Base-by-base conservation (phyloP, 2,329 filamentous ascomycete genomes). In the Botrytis elliptica region DNA sequence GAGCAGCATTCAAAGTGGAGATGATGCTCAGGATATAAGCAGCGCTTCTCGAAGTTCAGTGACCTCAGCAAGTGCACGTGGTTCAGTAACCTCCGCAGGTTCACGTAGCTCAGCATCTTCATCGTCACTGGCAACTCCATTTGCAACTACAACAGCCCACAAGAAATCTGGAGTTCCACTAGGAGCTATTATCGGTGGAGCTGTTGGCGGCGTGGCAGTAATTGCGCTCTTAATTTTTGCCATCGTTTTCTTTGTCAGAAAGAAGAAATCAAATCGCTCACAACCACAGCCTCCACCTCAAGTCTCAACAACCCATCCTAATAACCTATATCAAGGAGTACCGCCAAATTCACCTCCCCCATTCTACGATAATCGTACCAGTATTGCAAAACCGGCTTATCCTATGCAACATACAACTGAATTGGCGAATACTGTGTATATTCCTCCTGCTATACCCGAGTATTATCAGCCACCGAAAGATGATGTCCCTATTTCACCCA, bases 121-220 rank as follows among this genome's bases (percentile, higher is more conserved):
- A 33, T 69, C 36, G 49, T 40, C 33, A 40, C 36, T 40, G 18
- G 36, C 44, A 59, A 33, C 25, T 59, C 52, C 52, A 44, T 14
- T 40, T 22, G 52, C 49, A 44, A 62, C 20, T n/a, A 16, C 55
- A 60, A 18, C 10, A 38, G 46, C 33, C 4, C 40, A 46, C 9
- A 70, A 70, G 14, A 70, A 63, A 70, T 70, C 40, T 5, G 33
- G 68, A 29, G 22, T 46, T 36, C 55, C 55, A n/a, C 55, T 62
- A 25, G 68, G 57, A 44, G 68, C 68, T 2, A 70, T 70, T 20
- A 70, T 70, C 22, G 40, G 40, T 46, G 55, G 38, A 70, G 55
- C 36, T 36, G 16, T 70, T 20, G 68, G 33, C 7, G 68, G 55
- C 9, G 68, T 70, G n/a, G 42, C n/a, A 38, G 55, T 62, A 22